Evolutionary conservation across 345 rosid genomes (phyloP).

Genomic region (Nephelium lappaceum): DNA sequence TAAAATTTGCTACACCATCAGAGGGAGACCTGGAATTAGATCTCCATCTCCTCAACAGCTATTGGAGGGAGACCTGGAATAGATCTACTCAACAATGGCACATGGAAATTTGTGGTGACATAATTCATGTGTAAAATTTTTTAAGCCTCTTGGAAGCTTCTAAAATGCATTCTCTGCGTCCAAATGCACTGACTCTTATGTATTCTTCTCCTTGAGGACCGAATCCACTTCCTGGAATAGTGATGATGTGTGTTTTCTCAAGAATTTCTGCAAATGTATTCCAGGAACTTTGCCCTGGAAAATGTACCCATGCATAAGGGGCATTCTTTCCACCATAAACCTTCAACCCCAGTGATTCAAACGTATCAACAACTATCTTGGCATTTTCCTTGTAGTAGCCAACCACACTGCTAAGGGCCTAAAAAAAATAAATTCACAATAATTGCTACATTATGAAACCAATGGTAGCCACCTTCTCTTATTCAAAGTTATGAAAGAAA

Average conservation of each 20-base stretch:
- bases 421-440: background rate
- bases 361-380: slow-evolving; percentile 51
- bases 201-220: slow-evolving; percentile 83
- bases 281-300: slow-evolving; percentile 71
- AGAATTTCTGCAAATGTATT: slow-evolving; percentile 67
- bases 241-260: slow-evolving; percentile 64
- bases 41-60: too few species aligned
- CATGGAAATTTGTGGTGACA: background rate
- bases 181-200: slow-evolving; percentile 76
- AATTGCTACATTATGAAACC: background rate
- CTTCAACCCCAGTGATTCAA: slow-evolving; percentile 48
- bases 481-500: background rate
- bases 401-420: slow-evolving; percentile 27
- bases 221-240: slow-evolving; percentile 78
- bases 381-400: slow-evolving; percentile 70
- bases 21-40: too few species aligned
- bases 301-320: slow-evolving; percentile 79
- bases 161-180: slow-evolving; percentile 42
- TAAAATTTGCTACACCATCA: too few species aligned
- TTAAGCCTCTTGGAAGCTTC: slow-evolving; percentile 70
- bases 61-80: too few species aligned
- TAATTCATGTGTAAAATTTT: background rate
- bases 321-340: slow-evolving; percentile 77
- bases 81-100: too few species aligned
- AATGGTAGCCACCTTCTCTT: too few species aligned